Evolutionary conservation across 345 rosid species (phyloP).

Genomic region (Populus alba): DNA sequence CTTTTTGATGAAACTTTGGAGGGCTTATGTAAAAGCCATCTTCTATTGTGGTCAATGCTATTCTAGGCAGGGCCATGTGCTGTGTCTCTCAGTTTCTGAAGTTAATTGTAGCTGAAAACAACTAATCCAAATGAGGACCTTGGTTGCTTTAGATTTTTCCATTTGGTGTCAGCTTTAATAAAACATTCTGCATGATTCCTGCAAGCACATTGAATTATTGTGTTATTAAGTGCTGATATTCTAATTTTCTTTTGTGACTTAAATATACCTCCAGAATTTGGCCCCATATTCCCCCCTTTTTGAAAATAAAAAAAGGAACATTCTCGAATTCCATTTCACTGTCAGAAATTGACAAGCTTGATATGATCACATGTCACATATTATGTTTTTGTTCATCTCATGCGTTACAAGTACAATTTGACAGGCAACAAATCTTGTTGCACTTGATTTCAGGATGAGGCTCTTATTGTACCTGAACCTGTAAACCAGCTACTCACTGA

Average conservation of each 20-base stretch:
- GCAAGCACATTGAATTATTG: neutral
- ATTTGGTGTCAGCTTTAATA: neutral
- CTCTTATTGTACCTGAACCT: slow-evolving; percentile 63
- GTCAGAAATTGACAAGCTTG: too few species aligned
- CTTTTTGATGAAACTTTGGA: neutral
- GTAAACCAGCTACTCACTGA: slow-evolving; percentile 72
- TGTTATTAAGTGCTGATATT: neutral
- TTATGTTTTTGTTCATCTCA: neutral
- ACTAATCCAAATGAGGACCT: too few species aligned
- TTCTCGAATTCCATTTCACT: too few species aligned
- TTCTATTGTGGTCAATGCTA: neutral
- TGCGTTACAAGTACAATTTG: neutral
- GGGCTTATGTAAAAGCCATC: neutral
- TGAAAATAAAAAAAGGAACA: too few species aligned
- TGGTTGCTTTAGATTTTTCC: neutral
- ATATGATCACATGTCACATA: neutral
- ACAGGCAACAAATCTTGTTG: neutral
- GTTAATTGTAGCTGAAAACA: neutral
- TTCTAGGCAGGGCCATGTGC: neutral
- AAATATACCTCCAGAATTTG: too few species aligned
- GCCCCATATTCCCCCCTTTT: too few species aligned
- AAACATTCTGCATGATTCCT: neutral
- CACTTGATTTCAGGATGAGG: slow-evolving; percentile 67
- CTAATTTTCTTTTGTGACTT: too few species aligned
- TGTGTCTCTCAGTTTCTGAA: neutral